A percentile compares a stretch with the other conserved stretches of the same genome.
Evolutionary conservation across 148 eudicot genomes (phyloP).

Genomic region (Vaccinium vitisidaea): DNA sequence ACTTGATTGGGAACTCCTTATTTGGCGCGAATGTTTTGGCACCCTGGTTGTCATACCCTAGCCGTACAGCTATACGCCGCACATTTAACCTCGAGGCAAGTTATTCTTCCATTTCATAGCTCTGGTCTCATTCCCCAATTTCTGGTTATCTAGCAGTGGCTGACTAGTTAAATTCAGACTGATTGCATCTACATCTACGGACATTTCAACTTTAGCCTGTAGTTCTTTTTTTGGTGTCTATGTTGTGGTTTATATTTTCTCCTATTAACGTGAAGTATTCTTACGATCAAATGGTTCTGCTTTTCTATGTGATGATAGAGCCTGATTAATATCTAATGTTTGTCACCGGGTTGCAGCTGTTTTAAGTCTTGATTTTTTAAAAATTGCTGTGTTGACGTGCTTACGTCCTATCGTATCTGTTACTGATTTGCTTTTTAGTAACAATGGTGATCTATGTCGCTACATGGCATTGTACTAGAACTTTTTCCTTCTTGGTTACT

Average conservation of each 20-base stretch:
- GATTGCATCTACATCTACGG: not conserved
- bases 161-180: not conserved
- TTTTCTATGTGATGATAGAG: not conserved
- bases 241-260: not conserved
- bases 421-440: not conserved
- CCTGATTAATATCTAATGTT: not conserved
- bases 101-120: not conserved
- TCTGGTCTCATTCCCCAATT: no score
- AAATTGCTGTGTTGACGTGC: not conserved
- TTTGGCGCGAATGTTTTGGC: constrained; percentile 79
- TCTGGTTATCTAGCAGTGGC: not conserved
- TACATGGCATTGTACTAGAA: not conserved
- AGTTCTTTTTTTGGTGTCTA: not conserved
- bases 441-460: not conserved
- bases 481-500: not conserved
- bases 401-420: not conserved
- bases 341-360: not conserved
- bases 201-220: not conserved
- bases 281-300: not conserved
- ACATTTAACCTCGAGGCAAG: constrained; percentile 80
- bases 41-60: constrained; percentile 76
- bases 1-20: constrained; percentile 57
- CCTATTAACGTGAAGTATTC: not conserved
- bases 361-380: not conserved
- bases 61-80: constrained; percentile 72